These are phyloP conservation scores for Babesia bovis DNA, from an alignment of 169 alveolate species.

Conservation along the genomic window DNA sequence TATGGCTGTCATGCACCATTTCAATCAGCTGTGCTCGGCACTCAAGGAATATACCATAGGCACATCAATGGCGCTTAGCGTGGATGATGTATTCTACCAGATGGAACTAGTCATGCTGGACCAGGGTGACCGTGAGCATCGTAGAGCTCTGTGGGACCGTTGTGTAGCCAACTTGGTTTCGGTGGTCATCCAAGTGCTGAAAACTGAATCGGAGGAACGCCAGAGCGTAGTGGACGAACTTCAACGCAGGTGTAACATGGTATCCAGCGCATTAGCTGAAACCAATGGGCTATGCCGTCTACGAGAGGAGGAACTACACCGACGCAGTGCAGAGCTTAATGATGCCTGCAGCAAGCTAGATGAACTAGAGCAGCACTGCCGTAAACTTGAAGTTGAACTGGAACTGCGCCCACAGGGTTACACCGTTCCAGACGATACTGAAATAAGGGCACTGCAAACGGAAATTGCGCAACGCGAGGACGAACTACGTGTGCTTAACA, in stretches of 20 bases:
- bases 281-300: slow-evolving; percentile 21
- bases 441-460: slow-evolving; percentile 14
- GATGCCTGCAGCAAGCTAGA: slow-evolving; percentile 18
- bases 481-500: slow-evolving; percentile 14
- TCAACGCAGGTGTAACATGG: slow-evolving; percentile 2
- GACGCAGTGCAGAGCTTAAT: slow-evolving; percentile 29
- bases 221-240: slow-evolving; percentile 18
- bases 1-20: slow-evolving; percentile 48
- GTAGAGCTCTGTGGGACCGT: slow-evolving; percentile 23
- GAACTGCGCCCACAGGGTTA: slow-evolving; percentile 1
- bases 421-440: slow-evolving; percentile 3
- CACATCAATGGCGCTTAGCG: slow-evolving; percentile 17
- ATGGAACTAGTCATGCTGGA: slow-evolving; percentile 27
- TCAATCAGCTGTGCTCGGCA: slow-evolving; percentile 21
- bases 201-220: not conserved
- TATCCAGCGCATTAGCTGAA: slow-evolving; percentile 24
- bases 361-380: slow-evolving; percentile 31
- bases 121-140: slow-evolving; percentile 25
- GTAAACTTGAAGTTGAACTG: slow-evolving; percentile 37
- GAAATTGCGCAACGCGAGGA: slow-evolving; percentile 22
- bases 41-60: slow-evolving; percentile 31
- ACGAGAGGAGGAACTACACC: slow-evolving; percentile 48
- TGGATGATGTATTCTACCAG: slow-evolving; percentile 54
- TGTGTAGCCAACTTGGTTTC: slow-evolving; percentile 41
- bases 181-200: slow-evolving; percentile 27